Percentiles rank a stretch among this genome's conserved stretches.
phyloP scores from a whole-genome alignment of 23 red algal genomes.

The Gracilaria gracilis region DNA sequence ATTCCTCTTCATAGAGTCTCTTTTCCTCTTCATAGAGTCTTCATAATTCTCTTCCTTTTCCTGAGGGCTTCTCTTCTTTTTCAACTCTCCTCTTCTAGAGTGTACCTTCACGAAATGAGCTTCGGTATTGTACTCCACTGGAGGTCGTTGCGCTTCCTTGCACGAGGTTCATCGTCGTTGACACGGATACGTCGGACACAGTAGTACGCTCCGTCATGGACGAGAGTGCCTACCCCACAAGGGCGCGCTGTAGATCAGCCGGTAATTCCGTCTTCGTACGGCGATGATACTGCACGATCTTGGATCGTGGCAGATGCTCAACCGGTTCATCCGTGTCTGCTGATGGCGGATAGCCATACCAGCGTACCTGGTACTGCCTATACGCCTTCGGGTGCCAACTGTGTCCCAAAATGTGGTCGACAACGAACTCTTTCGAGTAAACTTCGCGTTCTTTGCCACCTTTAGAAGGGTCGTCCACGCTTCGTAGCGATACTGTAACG shows the following conservation, averaged over 20 bases:
- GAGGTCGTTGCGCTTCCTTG: too few species aligned
- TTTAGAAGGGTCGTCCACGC: too few species aligned
- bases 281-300: conserved; percentile 8
- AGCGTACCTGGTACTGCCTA: neutral
- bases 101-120: too few species aligned
- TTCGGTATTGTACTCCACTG: too few species aligned
- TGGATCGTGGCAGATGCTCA: neutral
- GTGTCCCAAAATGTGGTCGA: conserved; percentile 19
- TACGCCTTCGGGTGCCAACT: neutral
- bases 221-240: too few species aligned
- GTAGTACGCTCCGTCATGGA: too few species aligned
- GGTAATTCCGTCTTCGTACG: neutral
- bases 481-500: too few species aligned
- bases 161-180: too few species aligned
- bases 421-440: conserved; percentile 11
- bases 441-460: neutral
- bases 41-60: neutral
- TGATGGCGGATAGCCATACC: neutral
- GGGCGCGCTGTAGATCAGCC: neutral
- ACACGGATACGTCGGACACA: too few species aligned
- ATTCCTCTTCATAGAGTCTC: too few species aligned
- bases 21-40: too few species aligned
- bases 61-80: neutral
- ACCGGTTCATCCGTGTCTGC: conserved; percentile 3
- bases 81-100: neutral